Conservation (phyloP, 148 eudicot species). For the Rhododendron williamsianum region DNA sequence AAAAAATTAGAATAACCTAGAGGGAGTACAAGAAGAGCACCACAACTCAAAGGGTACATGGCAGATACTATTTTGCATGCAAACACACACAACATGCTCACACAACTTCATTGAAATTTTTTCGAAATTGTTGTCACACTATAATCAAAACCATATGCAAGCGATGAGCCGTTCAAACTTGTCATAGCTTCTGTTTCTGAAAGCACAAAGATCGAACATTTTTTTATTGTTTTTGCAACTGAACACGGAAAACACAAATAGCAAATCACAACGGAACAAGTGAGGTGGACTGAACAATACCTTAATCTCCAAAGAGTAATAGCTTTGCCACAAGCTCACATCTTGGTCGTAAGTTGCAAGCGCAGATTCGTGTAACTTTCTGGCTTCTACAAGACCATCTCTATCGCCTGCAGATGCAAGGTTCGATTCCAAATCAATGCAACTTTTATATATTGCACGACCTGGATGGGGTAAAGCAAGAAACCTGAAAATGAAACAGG, state of each 20-base stretch:
- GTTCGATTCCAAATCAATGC: constrained; percentile 63
- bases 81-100: background rate
- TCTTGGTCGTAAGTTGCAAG: constrained; percentile 63
- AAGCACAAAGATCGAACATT: background rate
- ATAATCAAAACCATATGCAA: background rate
- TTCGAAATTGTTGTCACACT: background rate
- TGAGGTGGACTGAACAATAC: constrained; percentile 21
- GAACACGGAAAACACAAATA: background rate
- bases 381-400: constrained; percentile 42
- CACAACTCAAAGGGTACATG: background rate
- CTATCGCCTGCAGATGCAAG: constrained; percentile 52
- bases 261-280: background rate
- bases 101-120: background rate
- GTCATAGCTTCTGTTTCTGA: background rate
- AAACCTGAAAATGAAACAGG: constrained; percentile 34
- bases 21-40: background rate
- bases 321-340: constrained; percentile 61
- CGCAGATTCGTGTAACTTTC: constrained; percentile 66
- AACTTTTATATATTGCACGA: constrained; percentile 39
- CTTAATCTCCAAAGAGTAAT: constrained; percentile 61
- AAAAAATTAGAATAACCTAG: background rate
- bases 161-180: background rate
- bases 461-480: constrained; percentile 81
- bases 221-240: background rate
- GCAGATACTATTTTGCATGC: background rate